Base-by-base conservation (phyloP, 2,329 filamentous ascomycete genomes). In the Chalara sp. region DNA sequence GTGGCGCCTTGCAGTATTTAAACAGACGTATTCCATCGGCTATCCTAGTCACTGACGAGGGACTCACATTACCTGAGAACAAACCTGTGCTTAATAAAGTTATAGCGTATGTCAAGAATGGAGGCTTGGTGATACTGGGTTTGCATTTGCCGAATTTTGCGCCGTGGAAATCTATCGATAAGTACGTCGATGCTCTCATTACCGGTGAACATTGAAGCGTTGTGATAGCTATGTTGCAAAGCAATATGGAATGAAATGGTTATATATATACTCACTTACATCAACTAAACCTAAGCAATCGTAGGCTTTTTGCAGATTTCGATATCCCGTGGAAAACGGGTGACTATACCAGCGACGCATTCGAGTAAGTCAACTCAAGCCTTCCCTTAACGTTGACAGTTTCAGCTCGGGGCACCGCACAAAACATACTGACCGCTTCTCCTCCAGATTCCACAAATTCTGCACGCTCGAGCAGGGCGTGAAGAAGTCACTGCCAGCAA, bases 41-140 rank as follows among this genome's bases (percentile, higher is more conserved):
- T 12, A 58, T 66, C 29, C 33, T 67, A 7, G 52, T 58, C 47
- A 64, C 61, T 5, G 62, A 65, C 39, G 50, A 56, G 37, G 61
- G 57, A 12, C 48, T 66, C 21, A 55, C 53, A 4, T 10, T 56
- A 6, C 4, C 30, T 7, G 46, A 50, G n/a, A 56, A 63, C 51
- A 44, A 45, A 6, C n/a, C 29, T 6, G 55, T 64, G 4, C 48
- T 65, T 11, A 43, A 60, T 8, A 57, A 51, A 32, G 33, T 65
- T 12, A 40, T 54, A 1, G 13, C 56, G 1, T 66, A 66, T 49
- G 44, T 60, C 10, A 37, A 41, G 1, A 49, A 57, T 41, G 63
- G 65, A 8, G 62, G 63, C 21, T 52, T 53, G 6, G 51, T 62
- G 3, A 58, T 67, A 2, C 50, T 63, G 43, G 64, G 58, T 6